A percentile compares a stretch with the other conserved stretches of the same genome.
phyloP scores from a whole-genome alignment of 169 alveolate genomes.

The Amoebophrya sp. region DNA sequence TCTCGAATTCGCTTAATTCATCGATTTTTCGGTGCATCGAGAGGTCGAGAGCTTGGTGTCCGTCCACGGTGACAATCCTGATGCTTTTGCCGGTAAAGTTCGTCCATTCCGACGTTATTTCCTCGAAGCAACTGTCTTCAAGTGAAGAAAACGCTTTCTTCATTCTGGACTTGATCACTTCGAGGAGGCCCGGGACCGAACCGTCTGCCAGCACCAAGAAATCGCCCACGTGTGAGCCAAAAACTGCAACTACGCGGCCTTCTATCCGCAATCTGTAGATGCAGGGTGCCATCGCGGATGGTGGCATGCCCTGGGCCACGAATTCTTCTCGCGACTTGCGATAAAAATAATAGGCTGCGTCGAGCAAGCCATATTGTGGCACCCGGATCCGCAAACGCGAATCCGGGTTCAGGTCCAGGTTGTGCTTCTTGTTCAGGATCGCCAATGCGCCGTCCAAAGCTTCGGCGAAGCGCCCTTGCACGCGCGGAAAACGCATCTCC shows the following conservation, averaged over 20 bases:
- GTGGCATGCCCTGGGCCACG: neutral
- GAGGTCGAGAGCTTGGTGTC: neutral
- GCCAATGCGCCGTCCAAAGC: neutral
- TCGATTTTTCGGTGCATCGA: neutral
- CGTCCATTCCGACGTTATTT: neutral
- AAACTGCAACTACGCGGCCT: neutral
- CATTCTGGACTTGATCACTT: neutral
- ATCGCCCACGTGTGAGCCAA: neutral
- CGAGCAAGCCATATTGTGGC: neutral
- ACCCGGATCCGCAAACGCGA: neutral
- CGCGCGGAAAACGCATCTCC: neutral
- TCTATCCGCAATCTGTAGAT: neutral
- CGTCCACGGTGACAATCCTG: neutral
- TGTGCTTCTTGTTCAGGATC: neutral
- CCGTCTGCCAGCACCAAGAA: neutral
- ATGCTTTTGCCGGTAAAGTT: neutral
- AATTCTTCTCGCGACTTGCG: neutral
- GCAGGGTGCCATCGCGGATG: neutral
- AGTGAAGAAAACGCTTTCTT: neutral
- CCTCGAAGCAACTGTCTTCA: neutral
- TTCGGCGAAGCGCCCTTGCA: neutral
- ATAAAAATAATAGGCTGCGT: neutral
- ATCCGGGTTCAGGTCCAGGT: neutral
- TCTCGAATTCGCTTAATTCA: neutral
- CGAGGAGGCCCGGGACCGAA: neutral